phyloP scores from a whole-genome alignment of 345 rosid species.

The Cardamine occulta region DNA sequence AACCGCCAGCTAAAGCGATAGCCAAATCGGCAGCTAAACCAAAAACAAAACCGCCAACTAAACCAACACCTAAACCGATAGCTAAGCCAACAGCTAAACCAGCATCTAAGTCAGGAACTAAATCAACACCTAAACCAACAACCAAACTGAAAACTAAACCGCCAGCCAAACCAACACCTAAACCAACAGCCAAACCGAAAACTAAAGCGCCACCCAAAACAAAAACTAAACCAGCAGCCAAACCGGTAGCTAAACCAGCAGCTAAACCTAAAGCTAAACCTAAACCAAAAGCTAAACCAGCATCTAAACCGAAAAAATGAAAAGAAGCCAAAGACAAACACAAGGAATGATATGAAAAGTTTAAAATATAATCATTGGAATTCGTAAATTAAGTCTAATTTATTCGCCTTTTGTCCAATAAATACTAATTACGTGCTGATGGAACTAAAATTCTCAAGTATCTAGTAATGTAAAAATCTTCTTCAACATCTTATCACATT shows the following conservation, averaged over 20 bases:
- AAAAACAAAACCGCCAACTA: no score
- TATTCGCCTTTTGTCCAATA: background rate
- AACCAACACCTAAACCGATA: background rate
- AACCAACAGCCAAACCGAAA: fast-evolving
- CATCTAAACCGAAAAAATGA: background rate
- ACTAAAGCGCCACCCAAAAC: no score
- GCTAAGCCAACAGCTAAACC: background rate
- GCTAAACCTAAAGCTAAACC: background rate
- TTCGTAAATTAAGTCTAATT: background rate
- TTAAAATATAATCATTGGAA: background rate
- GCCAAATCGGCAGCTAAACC: no score
- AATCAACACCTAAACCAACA: background rate
- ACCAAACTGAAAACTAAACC: background rate
- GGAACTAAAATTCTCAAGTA: background rate
- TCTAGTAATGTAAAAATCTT: slow-evolving; percentile 3
- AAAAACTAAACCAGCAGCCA: background rate
- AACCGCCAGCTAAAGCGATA: no score
- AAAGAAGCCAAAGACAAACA: background rate
- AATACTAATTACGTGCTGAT: background rate
- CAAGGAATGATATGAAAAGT: background rate
- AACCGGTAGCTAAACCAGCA: background rate
- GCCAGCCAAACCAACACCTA: fast-evolving
- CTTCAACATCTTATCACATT: background rate
- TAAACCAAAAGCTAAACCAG: background rate
- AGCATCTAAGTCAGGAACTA: background rate